Evolutionary conservation across 108 stramenopile species (phyloP).

Genomic region (Cylindrotheca fusiformis): DNA sequence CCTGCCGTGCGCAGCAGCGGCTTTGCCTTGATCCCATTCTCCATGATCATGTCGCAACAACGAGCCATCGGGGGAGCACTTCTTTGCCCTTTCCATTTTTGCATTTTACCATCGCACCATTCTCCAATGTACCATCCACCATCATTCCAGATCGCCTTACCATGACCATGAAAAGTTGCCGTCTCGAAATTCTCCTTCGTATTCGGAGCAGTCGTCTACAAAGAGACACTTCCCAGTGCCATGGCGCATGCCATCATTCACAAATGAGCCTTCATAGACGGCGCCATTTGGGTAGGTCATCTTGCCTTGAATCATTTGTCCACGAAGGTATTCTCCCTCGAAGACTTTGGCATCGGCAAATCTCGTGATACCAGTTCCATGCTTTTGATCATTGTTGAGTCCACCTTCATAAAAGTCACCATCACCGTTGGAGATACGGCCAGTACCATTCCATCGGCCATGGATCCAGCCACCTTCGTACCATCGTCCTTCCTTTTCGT

Average conservation of each 20-base stretch:
- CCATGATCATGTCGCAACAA: not conserved
- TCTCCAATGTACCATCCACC: conserved; percentile 30
- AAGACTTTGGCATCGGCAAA: conserved; percentile 5
- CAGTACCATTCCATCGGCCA: conserved; percentile 9
- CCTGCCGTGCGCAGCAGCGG: not conserved
- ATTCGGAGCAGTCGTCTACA: not conserved
- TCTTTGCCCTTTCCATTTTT: not conserved
- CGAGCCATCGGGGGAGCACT: too few species aligned
- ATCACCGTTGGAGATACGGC: conserved; percentile 2
- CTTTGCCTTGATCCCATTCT: not conserved
- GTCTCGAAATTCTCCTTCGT: conserved; percentile 17
- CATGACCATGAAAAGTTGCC: conserved; percentile 16
- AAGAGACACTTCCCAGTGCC: conserved; percentile 7
- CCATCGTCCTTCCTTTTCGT: conserved; percentile 4
- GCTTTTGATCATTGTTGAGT: conserved; percentile 18
- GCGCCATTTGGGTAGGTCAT: conserved; percentile 4
- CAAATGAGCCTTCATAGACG: conserved; percentile 3
- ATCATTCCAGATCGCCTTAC: conserved; percentile 30
- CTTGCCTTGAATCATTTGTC: conserved; percentile 8
- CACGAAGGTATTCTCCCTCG: conserved; percentile 13
- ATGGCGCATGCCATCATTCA: conserved; percentile 4
- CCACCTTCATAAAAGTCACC: conserved; percentile 20
- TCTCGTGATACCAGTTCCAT: conserved; percentile 8
- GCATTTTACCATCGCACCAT: not conserved
- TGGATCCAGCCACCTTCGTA: conserved; percentile 19